phyloP scores from a whole-genome alignment of 2,329 filamentous ascomycete species.

The Leptosphaerulina australis region DNA sequence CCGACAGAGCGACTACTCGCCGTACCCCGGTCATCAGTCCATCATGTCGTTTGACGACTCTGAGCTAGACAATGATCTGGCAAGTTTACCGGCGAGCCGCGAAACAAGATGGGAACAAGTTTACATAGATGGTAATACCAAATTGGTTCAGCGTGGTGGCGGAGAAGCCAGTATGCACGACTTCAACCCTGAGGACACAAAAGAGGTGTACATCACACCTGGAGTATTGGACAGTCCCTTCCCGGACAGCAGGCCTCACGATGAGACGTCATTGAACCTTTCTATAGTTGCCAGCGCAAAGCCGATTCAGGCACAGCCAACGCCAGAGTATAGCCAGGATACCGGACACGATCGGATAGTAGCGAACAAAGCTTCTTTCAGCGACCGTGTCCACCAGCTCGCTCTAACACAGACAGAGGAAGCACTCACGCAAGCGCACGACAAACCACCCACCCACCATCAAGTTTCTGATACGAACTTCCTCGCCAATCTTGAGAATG shows the following conservation, averaged over 20 bases:
- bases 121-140: slow-evolving; percentile 48
- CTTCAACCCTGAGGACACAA: slow-evolving; percentile 40
- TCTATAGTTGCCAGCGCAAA: slow-evolving; percentile 32
- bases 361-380: slow-evolving; percentile 42
- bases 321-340: slow-evolving; percentile 12
- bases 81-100: slow-evolving; percentile 42
- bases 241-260: slow-evolving; percentile 30
- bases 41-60: slow-evolving; percentile 49
- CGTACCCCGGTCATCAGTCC: slow-evolving; percentile 43
- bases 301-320: slow-evolving; percentile 21
- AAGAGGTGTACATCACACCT: slow-evolving; percentile 46
- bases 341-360: slow-evolving; percentile 24
- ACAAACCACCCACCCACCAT: slow-evolving; percentile 20
- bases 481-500: slow-evolving; percentile 41
- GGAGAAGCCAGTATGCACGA: slow-evolving; percentile 41
- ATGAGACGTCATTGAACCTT: slow-evolving; percentile 36
- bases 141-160: slow-evolving; percentile 43
- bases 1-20: slow-evolving; percentile 44
- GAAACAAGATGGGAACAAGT: slow-evolving; percentile 49
- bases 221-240: slow-evolving; percentile 40
- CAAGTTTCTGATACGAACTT: slow-evolving; percentile 28
- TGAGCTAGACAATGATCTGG: slow-evolving; percentile 45
- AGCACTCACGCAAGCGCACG: slow-evolving; percentile 6
- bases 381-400: slow-evolving; percentile 43
- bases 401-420: slow-evolving; percentile 23